phyloP scores from a whole-genome alignment of 2,329 filamentous ascomycete genomes.

The Pestalotiopsis sp. region DNA sequence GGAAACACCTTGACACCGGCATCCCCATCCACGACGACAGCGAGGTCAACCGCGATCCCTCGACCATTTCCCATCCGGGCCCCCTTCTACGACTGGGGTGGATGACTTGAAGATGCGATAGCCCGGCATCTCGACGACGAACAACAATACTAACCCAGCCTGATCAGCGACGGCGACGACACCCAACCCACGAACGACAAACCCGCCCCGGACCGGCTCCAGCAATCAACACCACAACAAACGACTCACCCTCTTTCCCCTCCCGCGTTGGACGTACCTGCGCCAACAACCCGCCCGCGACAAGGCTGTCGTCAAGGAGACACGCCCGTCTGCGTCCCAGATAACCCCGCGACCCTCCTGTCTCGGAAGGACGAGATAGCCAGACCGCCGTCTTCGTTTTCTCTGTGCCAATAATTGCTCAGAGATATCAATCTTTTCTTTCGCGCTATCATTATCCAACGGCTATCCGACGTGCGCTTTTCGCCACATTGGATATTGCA shows the following conservation, averaged over 20 bases:
- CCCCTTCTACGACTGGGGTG: constrained; percentile 7
- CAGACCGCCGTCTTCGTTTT: background rate
- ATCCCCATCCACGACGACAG: background rate
- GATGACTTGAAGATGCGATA: constrained; percentile 4
- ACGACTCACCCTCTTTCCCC: background rate
- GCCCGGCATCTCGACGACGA: constrained; percentile 1
- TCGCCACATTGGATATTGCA: background rate
- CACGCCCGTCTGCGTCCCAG: background rate
- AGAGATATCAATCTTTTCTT: background rate
- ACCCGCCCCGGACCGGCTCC: background rate
- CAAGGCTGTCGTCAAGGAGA: background rate
- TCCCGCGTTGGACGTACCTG: background rate
- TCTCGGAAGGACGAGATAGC: constrained; percentile 5
- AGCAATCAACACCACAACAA: constrained; percentile 3
- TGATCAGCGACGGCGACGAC: background rate
- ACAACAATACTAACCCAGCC: background rate
- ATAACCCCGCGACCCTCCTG: background rate
- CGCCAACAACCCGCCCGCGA: background rate
- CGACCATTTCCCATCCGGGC: background rate
- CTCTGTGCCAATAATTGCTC: background rate
- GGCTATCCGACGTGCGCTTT: background rate
- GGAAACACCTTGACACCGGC: background rate
- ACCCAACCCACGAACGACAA: background rate
- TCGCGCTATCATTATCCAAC: background rate
- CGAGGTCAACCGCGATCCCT: constrained; percentile 1